Base-by-base conservation (phyloP, 116 monocot genomes). In the Zostera marina region DNA sequence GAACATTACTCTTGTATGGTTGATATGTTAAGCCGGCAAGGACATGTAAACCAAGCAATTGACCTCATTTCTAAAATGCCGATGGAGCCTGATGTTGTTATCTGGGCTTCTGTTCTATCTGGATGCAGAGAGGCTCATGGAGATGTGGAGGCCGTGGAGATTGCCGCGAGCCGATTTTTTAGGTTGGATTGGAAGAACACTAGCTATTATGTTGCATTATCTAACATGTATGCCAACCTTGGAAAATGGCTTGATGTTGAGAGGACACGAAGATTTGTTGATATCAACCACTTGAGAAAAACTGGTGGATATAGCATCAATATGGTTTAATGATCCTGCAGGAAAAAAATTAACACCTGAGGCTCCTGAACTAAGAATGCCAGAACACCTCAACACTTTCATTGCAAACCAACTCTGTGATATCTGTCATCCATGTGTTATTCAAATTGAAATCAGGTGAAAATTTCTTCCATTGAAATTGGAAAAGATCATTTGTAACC, bases 1-100 rank as follows among this genome's bases (percentile, higher is more conserved):
- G 63, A 55, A 21, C 83, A 83, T 45, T 83, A 68, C 58, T 70
- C 70, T 55, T 83, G 78, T 51, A 66, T 83, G 15, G 68, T 83
- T 7, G 78, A 78, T 52, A 69, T 78, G 72, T 66, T 83, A 39
- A 70, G 83, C 11, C 69, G 75, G 23, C 58, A 59, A 63, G 83
- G 78, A 23, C 53, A 24, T 40, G 32, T 78, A 38, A 62, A 46
- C 17, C 66, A 68, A 70, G 83, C 78, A 52, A 12, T 78, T 16
- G 66, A 61, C 9, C 58, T 83, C 10, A 57, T 83, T 48, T 60
- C 48, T 15, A 49, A 21, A 15, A 75, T 83, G 83, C 75, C 72
- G 3, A 42, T 78, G 54, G 53, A 75, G 58, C 70, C 75, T 23
- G 83, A 83, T 58, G 67, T 16, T 12, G 60, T 47, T 25, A 52